Percentiles rank a stretch among this genome's conserved stretches.
Evolutionary conservation across 768 basidiomycete species (phyloP).

Genomic region (Leccinum fibrillosum): DNA sequence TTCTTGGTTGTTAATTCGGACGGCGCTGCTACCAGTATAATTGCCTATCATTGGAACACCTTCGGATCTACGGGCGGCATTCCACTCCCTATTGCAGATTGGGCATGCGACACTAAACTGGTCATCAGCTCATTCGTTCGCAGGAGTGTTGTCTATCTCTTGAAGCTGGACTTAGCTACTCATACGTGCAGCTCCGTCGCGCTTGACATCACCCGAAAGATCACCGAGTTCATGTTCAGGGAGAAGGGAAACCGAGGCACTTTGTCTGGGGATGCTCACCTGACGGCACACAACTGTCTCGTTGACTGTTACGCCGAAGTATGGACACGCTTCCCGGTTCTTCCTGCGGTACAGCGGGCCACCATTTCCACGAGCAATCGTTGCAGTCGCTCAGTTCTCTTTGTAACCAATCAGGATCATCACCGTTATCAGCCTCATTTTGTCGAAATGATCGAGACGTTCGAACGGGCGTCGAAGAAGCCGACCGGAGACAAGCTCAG

Average conservation of each 20-base stretch:
- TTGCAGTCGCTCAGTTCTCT: conserved; percentile 36
- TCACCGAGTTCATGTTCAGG: conserved; percentile 57
- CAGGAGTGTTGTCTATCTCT: conserved; percentile 40
- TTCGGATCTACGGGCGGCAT: conserved; percentile 53
- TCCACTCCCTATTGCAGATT: conserved; percentile 30
- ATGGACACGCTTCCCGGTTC: conserved; percentile 59
- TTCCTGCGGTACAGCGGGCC: conserved; percentile 46
- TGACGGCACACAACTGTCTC: conserved; percentile 44
- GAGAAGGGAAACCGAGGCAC: conserved; percentile 34
- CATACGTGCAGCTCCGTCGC: conserved; percentile 41
- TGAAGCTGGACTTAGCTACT: conserved; percentile 36
- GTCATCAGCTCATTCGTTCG: conserved; percentile 45
- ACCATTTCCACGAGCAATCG: conserved; percentile 37
- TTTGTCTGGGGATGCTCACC: conserved; percentile 14
- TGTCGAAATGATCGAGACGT: conserved; percentile 39
- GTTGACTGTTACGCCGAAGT: conserved; percentile 54
- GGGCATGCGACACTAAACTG: conserved; percentile 23
- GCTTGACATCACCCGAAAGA: conserved; percentile 52
- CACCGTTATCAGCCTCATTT: conserved; percentile 41
- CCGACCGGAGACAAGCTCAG: conserved; percentile 45
- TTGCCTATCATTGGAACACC: conserved; percentile 53
- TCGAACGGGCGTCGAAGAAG: conserved; percentile 50
- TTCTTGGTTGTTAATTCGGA: conserved; percentile 35
- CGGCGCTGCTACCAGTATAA: conserved; percentile 20
- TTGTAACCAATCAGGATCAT: conserved; percentile 39